Evolutionary conservation across 2,329 filamentous ascomycete genomes (phyloP).

Genomic region (Massarina eburnea): DNA sequence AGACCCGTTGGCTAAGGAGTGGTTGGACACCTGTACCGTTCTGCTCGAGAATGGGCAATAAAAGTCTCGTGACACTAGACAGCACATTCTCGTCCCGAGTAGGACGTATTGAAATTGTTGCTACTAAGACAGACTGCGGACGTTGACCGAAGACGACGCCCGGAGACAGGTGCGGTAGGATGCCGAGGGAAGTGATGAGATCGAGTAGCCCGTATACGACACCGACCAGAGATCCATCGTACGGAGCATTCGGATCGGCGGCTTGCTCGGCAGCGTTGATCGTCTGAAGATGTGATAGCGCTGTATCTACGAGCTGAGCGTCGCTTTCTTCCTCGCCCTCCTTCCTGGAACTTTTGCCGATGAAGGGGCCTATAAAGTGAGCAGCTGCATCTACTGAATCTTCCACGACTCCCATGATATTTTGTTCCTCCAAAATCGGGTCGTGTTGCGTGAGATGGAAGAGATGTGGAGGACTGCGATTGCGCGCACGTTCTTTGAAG

Average conservation of each 20-base stretch:
- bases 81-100: slow-evolving; percentile 16
- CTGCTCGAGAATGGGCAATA: slow-evolving; percentile 31
- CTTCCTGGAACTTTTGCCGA: slow-evolving; percentile 18
- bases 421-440: neutral
- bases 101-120: slow-evolving; percentile 13
- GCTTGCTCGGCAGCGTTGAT: slow-evolving; percentile 39
- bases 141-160: slow-evolving; percentile 38
- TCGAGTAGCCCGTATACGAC: slow-evolving; percentile 44
- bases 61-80: slow-evolving; percentile 10
- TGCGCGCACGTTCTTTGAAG: slow-evolving; percentile 1
- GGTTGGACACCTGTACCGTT: slow-evolving; percentile 36
- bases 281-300: slow-evolving; percentile 31
- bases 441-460: slow-evolving; percentile 28
- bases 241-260: slow-evolving; percentile 36
- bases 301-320: slow-evolving; percentile 25
- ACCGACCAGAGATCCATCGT: slow-evolving; percentile 41
- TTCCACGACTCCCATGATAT: slow-evolving; percentile 32
- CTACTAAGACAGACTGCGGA: slow-evolving; percentile 35
- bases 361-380: slow-evolving; percentile 33
- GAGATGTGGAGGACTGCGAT: slow-evolving; percentile 10
- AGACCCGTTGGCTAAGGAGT: slow-evolving; percentile 36
- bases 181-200: slow-evolving; percentile 33
- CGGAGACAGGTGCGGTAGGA: slow-evolving; percentile 37
- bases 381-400: slow-evolving; percentile 37
- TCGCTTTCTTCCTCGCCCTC: slow-evolving; percentile 11